These are phyloP conservation scores for button mushroom (Agaricus bisporus) DNA, from an alignment of 768 basidiomycete genomes.

Conservation along the genomic window DNA sequence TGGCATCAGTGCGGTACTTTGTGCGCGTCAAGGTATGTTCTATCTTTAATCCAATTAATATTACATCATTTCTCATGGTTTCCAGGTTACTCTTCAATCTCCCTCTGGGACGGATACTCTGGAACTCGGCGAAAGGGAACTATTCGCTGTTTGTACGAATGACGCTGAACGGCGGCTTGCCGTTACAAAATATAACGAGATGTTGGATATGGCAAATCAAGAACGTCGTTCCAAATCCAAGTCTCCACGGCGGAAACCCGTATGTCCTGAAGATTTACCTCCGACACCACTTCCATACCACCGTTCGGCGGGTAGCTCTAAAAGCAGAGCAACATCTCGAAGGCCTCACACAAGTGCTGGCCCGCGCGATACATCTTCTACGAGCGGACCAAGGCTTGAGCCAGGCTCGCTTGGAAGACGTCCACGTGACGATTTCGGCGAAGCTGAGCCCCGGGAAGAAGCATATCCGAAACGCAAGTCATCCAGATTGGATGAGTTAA, in stretches of 20 bases:
- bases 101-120: slow-evolving; percentile 58
- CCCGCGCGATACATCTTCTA: slow-evolving; percentile 47
- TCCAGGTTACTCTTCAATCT: slow-evolving; percentile 44
- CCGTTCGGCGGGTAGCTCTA: neutral
- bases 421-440: neutral
- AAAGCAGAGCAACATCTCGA: slow-evolving; percentile 23
- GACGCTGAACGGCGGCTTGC: slow-evolving; percentile 64
- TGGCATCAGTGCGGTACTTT: slow-evolving; percentile 65
- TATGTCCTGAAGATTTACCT: slow-evolving; percentile 24
- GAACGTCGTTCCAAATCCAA: slow-evolving; percentile 47
- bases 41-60: neutral
- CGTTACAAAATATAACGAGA: slow-evolving; percentile 50
- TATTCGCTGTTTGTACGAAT: slow-evolving; percentile 64
- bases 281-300: slow-evolving; percentile 32
- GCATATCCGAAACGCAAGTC: slow-evolving; percentile 12
- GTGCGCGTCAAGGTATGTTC: slow-evolving; percentile 55
- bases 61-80: neutral
- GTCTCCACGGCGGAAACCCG: slow-evolving; percentile 43
- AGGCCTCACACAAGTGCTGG: slow-evolving; percentile 76
- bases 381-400: slow-evolving; percentile 12
- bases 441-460: slow-evolving; percentile 4
- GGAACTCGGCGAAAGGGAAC: slow-evolving; percentile 64
- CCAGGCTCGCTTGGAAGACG: slow-evolving; percentile 6
- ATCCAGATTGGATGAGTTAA: slow-evolving; percentile 1
- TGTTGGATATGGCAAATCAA: slow-evolving; percentile 18